A percentile compares a stretch with the other conserved stretches of the same genome.
These are phyloP conservation scores for Epichloe elymi DNA, from an alignment of 2,329 filamentous ascomycete genomes.

Conservation along the genomic window DNA sequence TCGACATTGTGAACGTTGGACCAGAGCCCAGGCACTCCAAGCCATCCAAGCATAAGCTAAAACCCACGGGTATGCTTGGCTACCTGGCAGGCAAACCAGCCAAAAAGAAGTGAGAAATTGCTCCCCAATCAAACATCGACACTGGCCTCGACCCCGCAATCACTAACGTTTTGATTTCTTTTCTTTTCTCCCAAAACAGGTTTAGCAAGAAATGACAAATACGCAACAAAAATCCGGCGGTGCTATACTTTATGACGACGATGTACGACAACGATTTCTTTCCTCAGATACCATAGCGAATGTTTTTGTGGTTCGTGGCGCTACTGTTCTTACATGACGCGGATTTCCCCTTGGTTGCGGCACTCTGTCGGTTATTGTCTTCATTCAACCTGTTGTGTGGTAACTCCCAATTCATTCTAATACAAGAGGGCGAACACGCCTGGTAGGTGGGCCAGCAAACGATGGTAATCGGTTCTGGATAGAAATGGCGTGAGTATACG, in stretches of 20 bases:
- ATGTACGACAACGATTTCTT: constrained; percentile 6
- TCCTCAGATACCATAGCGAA: constrained; percentile 8
- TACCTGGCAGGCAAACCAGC: constrained; percentile 11
- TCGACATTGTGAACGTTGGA: constrained; percentile 10
- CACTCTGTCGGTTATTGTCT: neutral
- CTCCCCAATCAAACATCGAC: neutral
- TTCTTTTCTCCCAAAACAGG: neutral
- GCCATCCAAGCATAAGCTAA: constrained; percentile 8
- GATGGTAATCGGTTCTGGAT: neutral
- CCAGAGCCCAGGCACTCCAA: constrained; percentile 6
- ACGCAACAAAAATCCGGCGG: neutral
- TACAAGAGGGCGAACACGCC: constrained; percentile 1
- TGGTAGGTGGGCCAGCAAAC: neutral
- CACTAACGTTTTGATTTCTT: neutral
- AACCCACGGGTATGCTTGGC: constrained; percentile 7
- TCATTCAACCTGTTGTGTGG: constrained; percentile 1
- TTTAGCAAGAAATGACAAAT: constrained; percentile 9
- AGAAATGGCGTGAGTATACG: neutral
- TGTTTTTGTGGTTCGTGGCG: constrained; percentile 2
- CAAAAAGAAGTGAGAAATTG: constrained; percentile 13
- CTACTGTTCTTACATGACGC: neutral
- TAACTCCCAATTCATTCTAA: neutral
- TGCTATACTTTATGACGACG: neutral
- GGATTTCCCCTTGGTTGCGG: neutral
- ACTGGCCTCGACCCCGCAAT: neutral